phyloP scores from a whole-genome alignment of 495 filamentous ascomycete genomes.

The Podospora conica region DNA sequence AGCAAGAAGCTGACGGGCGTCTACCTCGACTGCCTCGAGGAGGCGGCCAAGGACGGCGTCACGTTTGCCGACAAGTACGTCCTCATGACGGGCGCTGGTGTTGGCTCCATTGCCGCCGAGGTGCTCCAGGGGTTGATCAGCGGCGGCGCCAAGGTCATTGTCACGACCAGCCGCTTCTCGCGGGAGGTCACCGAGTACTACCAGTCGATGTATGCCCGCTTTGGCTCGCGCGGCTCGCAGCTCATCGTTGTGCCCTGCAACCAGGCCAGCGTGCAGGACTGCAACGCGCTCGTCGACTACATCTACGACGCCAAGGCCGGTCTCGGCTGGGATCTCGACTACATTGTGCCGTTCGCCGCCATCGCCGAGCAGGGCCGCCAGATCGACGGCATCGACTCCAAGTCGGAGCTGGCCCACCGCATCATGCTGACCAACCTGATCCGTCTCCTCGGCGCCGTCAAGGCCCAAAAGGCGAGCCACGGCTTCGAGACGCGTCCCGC shows the following conservation, averaged over 20 bases:
- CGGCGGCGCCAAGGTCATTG: conserved; percentile 90
- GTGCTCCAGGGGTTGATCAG: conserved; percentile 94
- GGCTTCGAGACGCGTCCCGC: conserved; percentile 93
- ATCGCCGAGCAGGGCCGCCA: conserved; percentile 97
- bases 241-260: conserved; percentile 98
- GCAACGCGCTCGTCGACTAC: conserved; percentile 86
- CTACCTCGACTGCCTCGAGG: conserved; percentile 86
- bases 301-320: conserved; percentile 97
- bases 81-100: conserved; percentile 97
- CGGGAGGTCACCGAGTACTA: conserved; percentile 98
- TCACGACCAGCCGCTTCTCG: conserved; percentile 94
- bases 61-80: conserved; percentile 93
- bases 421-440: conserved; percentile 99
- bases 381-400: conserved; percentile 95
- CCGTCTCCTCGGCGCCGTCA: conserved; percentile 83
- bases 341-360: conserved; percentile 91
- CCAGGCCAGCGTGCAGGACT: conserved; percentile 95
- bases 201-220: conserved; percentile 95
- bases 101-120: conserved; percentile 97
- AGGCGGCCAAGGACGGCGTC: conserved; percentile 78
- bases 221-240: conserved; percentile 88
- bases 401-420: conserved; percentile 95
- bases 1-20: conserved; percentile 92
- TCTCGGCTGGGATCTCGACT: conserved; percentile 97
- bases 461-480: conserved; percentile 76